Base-by-base conservation (phyloP, 257 asterid genomes). In the Ajuga chamaepitys region DNA sequence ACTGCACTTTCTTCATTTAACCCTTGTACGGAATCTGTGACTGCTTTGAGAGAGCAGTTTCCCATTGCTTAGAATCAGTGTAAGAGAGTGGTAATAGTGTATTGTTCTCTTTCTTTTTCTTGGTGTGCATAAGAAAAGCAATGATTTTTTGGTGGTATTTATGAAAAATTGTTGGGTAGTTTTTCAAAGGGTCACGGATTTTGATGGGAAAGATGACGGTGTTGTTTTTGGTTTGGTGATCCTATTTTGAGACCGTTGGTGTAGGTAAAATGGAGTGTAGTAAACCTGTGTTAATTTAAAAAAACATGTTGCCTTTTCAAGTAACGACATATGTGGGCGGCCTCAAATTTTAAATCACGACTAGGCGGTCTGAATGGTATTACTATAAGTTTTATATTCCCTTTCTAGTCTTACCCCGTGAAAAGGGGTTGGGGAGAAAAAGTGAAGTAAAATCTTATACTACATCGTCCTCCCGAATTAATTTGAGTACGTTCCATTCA, bases 21-120 rank as follows among this genome's bases (percentile, higher is more conserved):
- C 11, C 52, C 73, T 30, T 70, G 62, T 41, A 70, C 66, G 7
- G 82, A 67, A 74, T 77, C 87, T 16, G 72, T 6, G 1, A 64
- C 79, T 25, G 86, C 78, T 66, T 52, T 79, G 18, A 64, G 68
- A 28, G 87, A 66, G 55, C 95, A 85, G 70, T 87, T 87, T 58
- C 92, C 95, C 95, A 87, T 87, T 69, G 69, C 57, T 57, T n/a
- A 28, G 4, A 4, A 50, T 32, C 28, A n/a, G 26, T 46, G 1
- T 18, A 48, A 9, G 62, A 12, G 35, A 62, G 11, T 62, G 26
- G 3, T 37, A 11, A 18, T 38, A 17, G 9, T 20, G 3, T 20
- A 17, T 44, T 46, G 9, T 47, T 18, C 0, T 48, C 52, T 54
- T 26, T 37, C 46, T 24, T 9, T 42, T 7, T 65, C 6, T 48